These are phyloP conservation scores for Ustilaginoidea virens DNA, from an alignment of 2,329 filamentous ascomycete genomes.

Conservation along the genomic window DNA sequence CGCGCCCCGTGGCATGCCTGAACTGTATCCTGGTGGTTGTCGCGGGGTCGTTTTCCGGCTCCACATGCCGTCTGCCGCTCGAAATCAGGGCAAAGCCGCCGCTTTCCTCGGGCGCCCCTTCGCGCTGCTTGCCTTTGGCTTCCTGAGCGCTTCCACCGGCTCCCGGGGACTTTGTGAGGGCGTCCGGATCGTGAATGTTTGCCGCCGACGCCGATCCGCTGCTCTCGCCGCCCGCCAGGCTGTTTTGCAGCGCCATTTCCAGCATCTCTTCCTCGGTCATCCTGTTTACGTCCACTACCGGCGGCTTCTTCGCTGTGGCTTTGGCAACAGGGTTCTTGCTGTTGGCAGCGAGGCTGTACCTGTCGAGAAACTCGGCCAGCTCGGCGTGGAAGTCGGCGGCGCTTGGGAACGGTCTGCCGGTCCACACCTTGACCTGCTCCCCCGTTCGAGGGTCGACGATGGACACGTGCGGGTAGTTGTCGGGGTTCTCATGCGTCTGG, in stretches of 20 bases:
- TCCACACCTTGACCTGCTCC: constrained; percentile 95
- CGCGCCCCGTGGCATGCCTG: constrained; percentile 65
- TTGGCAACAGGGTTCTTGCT: constrained; percentile 88
- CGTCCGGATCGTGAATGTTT: constrained; percentile 68
- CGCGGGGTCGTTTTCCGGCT: constrained; percentile 57
- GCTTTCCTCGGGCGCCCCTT: constrained; percentile 23
- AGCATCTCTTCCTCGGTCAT: constrained; percentile 98
- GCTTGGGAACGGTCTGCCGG: constrained; percentile 62
- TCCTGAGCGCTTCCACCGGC: constrained; percentile 5
- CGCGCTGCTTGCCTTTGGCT: constrained; percentile 31
- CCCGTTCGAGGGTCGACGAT: constrained; percentile 92
- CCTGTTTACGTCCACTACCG: constrained; percentile 59
- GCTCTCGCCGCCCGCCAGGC: constrained; percentile 38
- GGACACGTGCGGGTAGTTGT: constrained; percentile 89
- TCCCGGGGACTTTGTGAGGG: constrained; percentile 54
- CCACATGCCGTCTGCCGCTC: constrained; percentile 54
- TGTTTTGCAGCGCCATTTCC: constrained; percentile 83
- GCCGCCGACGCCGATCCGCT: constrained; percentile 22
- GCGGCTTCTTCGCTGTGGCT: constrained; percentile 42
- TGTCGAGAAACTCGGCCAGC: constrained; percentile 88
- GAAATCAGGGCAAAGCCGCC: constrained; percentile 56
- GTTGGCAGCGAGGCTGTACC: constrained; percentile 76
- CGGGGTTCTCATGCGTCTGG: constrained; percentile 58
- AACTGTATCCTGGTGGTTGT: constrained; percentile 85
- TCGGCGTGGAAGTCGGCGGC: constrained; percentile 76